Evolutionary conservation across 164 flowering plant genomes (phyloP), one percentile per base, ranked within the genome.

Genomic region (Stephania japonica): DNA sequence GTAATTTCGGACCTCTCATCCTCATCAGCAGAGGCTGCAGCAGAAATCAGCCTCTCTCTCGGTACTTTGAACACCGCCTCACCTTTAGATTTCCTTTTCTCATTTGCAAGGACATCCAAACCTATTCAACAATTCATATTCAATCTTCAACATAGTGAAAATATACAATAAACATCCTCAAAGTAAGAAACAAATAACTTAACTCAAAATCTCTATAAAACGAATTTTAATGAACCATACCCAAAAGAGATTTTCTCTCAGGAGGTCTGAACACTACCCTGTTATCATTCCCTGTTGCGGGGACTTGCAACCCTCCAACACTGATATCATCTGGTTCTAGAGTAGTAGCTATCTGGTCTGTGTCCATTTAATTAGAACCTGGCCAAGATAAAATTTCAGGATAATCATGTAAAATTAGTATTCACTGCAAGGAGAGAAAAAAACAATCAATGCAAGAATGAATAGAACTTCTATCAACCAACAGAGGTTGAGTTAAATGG

Each of bases 21-120:
- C 70, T 90, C 99, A 74, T 87, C 90, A 11, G 85, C 32, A 25
- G 91, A 85, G 70, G 94, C 75, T 19, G 79, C 80, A 72, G 84
- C 72, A 14, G 91, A 85, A 64, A 84, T 49, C 67, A 77, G 75
- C 74, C 80, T 85, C 66, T 88, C 90, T 76, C 75, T 80, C 3
- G 97, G 97, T 23, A 87, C 88, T 81, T 90, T 95, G 74, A 93
- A 95, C 23, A 75, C 79, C 47, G 80, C 84, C 24, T 84, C 87
- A 65, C 19, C 80, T 72, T 84, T 85, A 62, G 87, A 75, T 70
- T 49, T 91, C 66, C 96, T 76, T 70, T 93, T 93, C 32, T 86
- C 90, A 76, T 24, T 70, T 10, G 97, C 96, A 66, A 88, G 89
- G 2, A 78, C 86, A 82, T 90, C 97, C 26, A 89, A 68, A 16